Base-by-base conservation (phyloP, 345 rosid genomes). In the Heritiera littoralis region DNA sequence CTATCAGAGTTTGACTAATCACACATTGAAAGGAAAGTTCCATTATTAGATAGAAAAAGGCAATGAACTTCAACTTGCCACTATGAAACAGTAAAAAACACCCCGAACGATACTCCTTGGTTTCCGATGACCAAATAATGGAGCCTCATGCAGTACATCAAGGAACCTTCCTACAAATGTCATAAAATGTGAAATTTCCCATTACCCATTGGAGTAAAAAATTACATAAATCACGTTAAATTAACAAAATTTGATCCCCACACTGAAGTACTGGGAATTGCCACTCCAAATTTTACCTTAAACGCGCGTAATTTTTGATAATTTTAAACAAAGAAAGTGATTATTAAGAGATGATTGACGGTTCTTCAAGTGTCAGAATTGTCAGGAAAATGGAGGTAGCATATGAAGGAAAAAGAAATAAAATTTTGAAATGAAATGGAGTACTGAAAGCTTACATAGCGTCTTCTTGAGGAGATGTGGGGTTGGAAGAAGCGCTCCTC, bases 131-230 rank as follows among this genome's bases (percentile, higher is more conserved):
- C 95, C 98, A n/a, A 92, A 88, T 61, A 95, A 83, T 66, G 98
- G 95, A 79, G 98, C 98, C 79, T 95, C 98, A 46, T 95, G 95
- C 68, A 95, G 87, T 82, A 95, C 93, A 83, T 95, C 98, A 54
- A 92, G 90, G 74, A 95, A 95, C 88, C 98, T 93, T 66, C 49
- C 98, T 93, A 68, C 49, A 79, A 79, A n/a, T 52, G 46, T 66
- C 71, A 81, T 4, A 77, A 79, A 73, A 73, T 35, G 7, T 18
- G 18, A 55, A 35, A 54, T 6, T 55, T 17, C 30, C 64, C 48
- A 72, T 72, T 18, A 10, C 63, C 18, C 63, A 72, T 35, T 17
- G 38, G 30, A 23, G 35, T 58, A 63, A 72, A 35, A 35, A 5
- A 1, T 72, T 72, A 18, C 49, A 10, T 12, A 55, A 35, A 55